Evolutionary conservation across 148 eudicot species (phyloP), one percentile per base, ranked within the genome.

Genomic region (Rheum nobile): DNA sequence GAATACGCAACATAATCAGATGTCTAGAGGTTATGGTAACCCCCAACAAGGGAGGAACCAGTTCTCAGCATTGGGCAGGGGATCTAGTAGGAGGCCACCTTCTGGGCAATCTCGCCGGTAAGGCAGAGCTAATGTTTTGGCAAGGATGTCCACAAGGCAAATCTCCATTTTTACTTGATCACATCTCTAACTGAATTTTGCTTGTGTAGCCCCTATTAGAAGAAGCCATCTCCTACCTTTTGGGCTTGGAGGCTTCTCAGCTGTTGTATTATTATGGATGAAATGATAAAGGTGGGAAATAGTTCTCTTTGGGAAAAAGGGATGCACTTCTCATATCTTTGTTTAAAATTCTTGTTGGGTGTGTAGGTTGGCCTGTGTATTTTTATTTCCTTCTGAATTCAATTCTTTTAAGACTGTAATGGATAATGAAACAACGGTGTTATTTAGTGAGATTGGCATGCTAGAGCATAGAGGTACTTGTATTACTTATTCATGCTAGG

Each of bases 41-140:
- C 76, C 89, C 3, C 86, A 81, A 72, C 89, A 75, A 11, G 75
- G 79, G 10, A 85, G 88, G 13, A 90, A 88, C 71, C 88, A 83
- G 29, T 92, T 76, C 74, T 75, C 87, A 1, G 82, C 93, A 31
- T 81, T 90, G 73, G 78, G 78, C 63, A 74, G 89, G 72, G 89
- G 93, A 32, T 41, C 82, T 24, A 77, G 41, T 75, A 75, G 89
- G 72, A 72, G 80, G 76, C 93, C 87, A 2, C 86, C 89, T 0
- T 75, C 78, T 6, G 80, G 80, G 22, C 71, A 80, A 74, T 84
- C 80, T 21, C 79, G 88, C 37, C 83, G 84, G 38, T 90, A 75
- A 61, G 38, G 11, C n/a, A 4, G 2, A 8, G 71, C n/a, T 65
- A 13, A 31, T 65, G 34, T 7, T 48, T 17, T 19, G 5, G 12